These are phyloP conservation scores for Sphaerulina vaccinii DNA, from an alignment of 2,329 filamentous ascomycete species.

Conservation along the genomic window DNA sequence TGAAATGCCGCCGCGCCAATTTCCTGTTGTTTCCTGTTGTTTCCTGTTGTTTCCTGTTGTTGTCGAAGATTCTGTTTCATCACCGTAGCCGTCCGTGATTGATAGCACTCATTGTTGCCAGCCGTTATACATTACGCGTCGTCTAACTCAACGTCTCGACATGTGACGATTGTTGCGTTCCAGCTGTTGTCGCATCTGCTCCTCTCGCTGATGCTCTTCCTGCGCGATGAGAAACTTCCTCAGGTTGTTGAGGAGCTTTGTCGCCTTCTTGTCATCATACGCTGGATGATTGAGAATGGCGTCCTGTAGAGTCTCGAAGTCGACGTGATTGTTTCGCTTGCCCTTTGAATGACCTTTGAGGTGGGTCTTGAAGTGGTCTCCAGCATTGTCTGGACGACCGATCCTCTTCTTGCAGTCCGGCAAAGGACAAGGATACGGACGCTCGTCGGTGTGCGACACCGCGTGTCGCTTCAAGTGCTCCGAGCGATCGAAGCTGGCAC, in stretches of 20 bases:
- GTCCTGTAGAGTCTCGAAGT: constrained; percentile 10
- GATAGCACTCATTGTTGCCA: neutral
- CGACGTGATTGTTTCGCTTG: constrained; percentile 29
- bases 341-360: constrained; percentile 24
- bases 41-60: neutral
- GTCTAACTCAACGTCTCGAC: constrained; percentile 5
- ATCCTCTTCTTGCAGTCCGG: constrained; percentile 24
- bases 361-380: constrained; percentile 37
- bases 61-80: neutral
- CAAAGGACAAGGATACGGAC: constrained; percentile 29
- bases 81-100: too few species aligned
- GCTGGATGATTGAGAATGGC: constrained; percentile 70
- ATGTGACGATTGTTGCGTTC: constrained; percentile 2
- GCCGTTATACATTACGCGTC: neutral
- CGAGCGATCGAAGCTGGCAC: constrained; percentile 28
- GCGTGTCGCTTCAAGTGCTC: constrained; percentile 38
- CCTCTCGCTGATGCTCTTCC: too few species aligned
- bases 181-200: too few species aligned
- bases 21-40: neutral
- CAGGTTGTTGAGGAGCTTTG: constrained; percentile 21
- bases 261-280: constrained; percentile 74
- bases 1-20: too few species aligned
- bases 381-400: constrained; percentile 33
- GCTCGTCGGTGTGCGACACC: constrained; percentile 23
- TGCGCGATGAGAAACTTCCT: neutral